Conservation (phyloP, 140 eudicot species). For the Stevia rebaudiana region DNA sequence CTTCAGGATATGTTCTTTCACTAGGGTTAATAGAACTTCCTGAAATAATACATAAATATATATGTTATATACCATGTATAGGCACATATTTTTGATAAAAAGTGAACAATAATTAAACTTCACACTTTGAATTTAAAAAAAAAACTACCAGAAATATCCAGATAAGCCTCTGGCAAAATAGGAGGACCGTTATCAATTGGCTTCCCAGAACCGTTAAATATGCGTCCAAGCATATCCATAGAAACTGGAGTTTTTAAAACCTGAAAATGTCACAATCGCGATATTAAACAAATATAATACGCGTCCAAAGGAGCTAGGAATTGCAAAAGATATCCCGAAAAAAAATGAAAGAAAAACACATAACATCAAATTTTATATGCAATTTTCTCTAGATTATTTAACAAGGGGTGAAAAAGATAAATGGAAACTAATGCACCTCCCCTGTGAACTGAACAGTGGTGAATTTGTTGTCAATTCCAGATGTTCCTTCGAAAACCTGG, state of each 20-base stretch:
- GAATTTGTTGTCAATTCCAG: slow-evolving; percentile 90
- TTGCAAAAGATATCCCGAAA: neutral
- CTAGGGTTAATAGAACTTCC: slow-evolving; percentile 98
- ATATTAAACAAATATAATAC: neutral
- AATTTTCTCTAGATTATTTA: neutral
- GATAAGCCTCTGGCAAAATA: slow-evolving; percentile 86
- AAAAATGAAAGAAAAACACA: neutral
- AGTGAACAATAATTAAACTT: neutral
- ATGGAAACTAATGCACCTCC: slow-evolving; percentile 42
- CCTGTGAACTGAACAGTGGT: slow-evolving; percentile 97
- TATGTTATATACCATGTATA: neutral
- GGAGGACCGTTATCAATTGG: slow-evolving; percentile 98
- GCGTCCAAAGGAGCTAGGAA: neutral
- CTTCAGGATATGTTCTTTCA: slow-evolving; percentile 97
- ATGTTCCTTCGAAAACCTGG: slow-evolving; percentile 97
- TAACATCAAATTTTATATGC: neutral
- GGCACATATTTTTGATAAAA: neutral
- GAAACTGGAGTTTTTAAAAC: slow-evolving; percentile 94
- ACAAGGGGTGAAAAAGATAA: neutral
- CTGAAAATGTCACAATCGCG: slow-evolving; percentile 21
- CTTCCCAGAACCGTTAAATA: slow-evolving; percentile 89
- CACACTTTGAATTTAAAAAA: neutral
- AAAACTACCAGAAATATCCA: slow-evolving; percentile 68
- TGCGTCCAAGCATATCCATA: slow-evolving; percentile 93
- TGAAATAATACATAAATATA: slow-evolving; percentile 18